Evolutionary conservation across 805 yeast genomes (phyloP).

Genomic region (Saccharomyces kudriavzevii): DNA sequence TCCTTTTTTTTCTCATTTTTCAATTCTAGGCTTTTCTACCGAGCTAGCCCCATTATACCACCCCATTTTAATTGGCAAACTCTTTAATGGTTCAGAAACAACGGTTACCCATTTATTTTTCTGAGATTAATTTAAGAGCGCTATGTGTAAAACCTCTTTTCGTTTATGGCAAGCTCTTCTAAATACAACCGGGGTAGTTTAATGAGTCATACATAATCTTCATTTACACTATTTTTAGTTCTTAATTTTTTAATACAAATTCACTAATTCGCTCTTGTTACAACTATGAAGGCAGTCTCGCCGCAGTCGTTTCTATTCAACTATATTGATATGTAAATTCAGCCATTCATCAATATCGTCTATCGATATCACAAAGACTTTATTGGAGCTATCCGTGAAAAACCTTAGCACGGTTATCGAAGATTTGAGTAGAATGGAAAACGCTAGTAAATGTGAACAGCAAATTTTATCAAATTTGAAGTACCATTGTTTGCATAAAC

Average conservation of each 20-base stretch:
- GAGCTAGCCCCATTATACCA: neutral
- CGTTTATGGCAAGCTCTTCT: neutral
- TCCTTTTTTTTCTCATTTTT: neutral
- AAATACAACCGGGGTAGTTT: neutral
- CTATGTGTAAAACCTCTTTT: neutral
- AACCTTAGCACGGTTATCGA: slow-evolving; percentile 13
- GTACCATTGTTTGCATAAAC: slow-evolving; percentile 22
- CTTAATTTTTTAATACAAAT: neutral
- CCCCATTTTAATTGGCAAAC: no score
- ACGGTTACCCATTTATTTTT: no score
- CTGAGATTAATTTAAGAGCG: neutral
- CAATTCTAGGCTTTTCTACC: neutral
- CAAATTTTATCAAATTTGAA: slow-evolving; percentile 18
- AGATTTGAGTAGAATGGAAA: slow-evolving; percentile 21
- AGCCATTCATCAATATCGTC: slow-evolving; percentile 31
- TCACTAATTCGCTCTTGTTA: neutral
- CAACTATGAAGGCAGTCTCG: no score
- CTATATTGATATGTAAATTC: slow-evolving; percentile 28
- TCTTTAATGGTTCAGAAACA: no score
- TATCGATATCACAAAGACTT: slow-evolving; percentile 20
- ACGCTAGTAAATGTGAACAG: slow-evolving; percentile 30
- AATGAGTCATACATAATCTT: neutral
- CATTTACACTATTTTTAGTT: neutral
- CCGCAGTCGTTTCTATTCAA: slow-evolving; percentile 1
- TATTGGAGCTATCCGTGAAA: slow-evolving; percentile 14